phyloP scores from a whole-genome alignment of 78 protist genomes.

The Guillardia theta region DNA sequence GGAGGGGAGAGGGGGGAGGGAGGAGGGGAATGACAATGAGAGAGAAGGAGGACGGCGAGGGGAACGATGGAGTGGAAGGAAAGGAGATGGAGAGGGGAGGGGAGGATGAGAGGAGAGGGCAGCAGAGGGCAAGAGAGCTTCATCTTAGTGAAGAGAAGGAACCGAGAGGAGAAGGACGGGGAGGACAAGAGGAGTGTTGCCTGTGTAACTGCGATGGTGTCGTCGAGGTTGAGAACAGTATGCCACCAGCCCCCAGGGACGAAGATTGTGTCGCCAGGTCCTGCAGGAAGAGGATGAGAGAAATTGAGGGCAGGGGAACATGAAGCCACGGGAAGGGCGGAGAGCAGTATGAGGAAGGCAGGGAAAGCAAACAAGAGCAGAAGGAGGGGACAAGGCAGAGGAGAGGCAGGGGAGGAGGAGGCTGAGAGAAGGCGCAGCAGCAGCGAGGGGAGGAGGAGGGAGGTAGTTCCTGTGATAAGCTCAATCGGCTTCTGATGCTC shows the following conservation, averaged over 20 bases:
- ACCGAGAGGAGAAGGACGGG: background rate
- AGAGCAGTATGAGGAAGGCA: background rate
- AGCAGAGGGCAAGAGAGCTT: background rate
- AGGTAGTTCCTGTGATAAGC: too few relatives aligned
- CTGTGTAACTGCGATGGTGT: constrained; percentile 35
- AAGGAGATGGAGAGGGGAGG: background rate
- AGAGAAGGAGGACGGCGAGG: background rate
- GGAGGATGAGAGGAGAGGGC: background rate
- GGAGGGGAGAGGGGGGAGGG: too few relatives aligned
- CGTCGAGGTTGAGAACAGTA: constrained; percentile 33
- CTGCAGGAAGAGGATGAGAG: background rate
- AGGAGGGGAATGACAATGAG: background rate
- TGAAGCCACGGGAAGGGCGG: background rate
- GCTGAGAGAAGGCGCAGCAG: background rate
- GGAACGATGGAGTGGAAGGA: background rate
- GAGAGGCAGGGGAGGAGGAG: background rate
- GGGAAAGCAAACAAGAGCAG: background rate
- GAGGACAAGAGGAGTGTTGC: background rate
- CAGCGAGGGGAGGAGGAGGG: background rate
- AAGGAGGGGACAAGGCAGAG: background rate
- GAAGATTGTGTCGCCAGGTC: background rate
- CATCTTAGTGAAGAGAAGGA: background rate
- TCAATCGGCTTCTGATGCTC: too few relatives aligned
- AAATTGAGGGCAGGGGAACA: background rate
- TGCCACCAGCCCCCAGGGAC: constrained; percentile 37